Percentiles rank a stretch among this genome's conserved stretches.
Evolutionary conservation across 108 stramenopile species (phyloP).

Genomic region (Hondaea fermentalgiana): DNA sequence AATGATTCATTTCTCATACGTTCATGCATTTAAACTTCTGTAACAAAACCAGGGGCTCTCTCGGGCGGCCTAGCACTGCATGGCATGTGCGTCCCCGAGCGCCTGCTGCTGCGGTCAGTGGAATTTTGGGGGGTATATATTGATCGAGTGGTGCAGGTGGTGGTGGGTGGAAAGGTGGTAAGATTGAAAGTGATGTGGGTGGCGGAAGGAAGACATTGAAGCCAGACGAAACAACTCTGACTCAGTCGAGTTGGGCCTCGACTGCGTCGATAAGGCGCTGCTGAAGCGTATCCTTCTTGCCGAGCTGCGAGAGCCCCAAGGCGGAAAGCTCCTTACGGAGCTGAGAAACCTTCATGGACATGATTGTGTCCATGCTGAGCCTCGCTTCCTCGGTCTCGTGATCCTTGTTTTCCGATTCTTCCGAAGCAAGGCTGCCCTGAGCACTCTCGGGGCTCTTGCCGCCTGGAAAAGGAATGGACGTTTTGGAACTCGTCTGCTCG

Average conservation of each 20-base stretch:
- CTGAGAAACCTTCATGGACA: conserved; percentile 6
- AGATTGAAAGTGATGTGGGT: too few relatives aligned
- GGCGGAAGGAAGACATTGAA: background rate
- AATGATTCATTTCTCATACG: too few relatives aligned
- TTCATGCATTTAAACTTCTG: too few relatives aligned
- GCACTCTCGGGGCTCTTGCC: background rate
- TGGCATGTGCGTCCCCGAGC: too few relatives aligned
- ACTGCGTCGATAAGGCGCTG: background rate
- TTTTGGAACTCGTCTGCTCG: background rate
- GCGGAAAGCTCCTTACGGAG: background rate
- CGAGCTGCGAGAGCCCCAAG: background rate
- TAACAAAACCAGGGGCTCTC: too few relatives aligned
- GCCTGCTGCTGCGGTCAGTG: too few relatives aligned
- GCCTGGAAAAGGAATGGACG: background rate
- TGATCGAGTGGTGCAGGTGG: too few relatives aligned
- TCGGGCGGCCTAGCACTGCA: too few relatives aligned
- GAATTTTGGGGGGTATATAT: too few relatives aligned
- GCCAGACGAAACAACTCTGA: background rate
- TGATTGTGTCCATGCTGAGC: background rate
- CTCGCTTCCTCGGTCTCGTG: background rate
- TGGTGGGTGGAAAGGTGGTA: too few relatives aligned
- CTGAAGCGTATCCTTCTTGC: background rate
- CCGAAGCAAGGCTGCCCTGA: background rate
- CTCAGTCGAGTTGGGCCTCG: background rate
- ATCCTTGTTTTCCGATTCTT: background rate